phyloP scores from a whole-genome alignment of 257 asterid genomes.

The Forsythia suspensa region DNA sequence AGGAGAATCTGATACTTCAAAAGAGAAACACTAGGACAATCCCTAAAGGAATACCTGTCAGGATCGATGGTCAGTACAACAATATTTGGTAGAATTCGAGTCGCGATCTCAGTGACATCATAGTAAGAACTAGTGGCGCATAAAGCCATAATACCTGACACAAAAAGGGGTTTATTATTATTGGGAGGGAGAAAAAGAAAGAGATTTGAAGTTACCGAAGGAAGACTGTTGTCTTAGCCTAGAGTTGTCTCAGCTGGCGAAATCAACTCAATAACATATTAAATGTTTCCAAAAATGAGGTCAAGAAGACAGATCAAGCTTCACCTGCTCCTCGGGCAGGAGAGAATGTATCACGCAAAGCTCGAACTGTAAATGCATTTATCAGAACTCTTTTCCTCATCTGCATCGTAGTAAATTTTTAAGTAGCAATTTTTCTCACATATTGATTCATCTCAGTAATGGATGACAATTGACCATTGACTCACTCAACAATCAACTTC shows the following conservation, averaged over 20 bases:
- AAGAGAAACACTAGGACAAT: neutral
- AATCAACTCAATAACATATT: conserved; percentile 22
- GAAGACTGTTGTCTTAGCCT: neutral
- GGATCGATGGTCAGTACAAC: conserved; percentile 92
- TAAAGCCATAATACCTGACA: conserved; percentile 91
- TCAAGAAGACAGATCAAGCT: conserved; percentile 16
- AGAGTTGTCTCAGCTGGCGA: conserved; percentile 13
- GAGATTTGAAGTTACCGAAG: neutral
- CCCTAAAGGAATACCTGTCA: conserved; percentile 64
- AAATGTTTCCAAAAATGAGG: conserved; percentile 5
- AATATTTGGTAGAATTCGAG: conserved; percentile 82
- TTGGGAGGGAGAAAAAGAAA: neutral
- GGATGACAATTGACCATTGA: conserved; percentile 6
- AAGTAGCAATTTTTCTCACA: conserved; percentile 19
- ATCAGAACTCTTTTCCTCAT: conserved; percentile 93
- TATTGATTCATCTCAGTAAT: conserved; percentile 5
- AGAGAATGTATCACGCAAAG: conserved; percentile 93
- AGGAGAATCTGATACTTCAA: conserved; percentile 15
- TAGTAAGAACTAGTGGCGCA: conserved; percentile 92
- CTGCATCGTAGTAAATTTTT: conserved; percentile 45
- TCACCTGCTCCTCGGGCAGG: conserved; percentile 99
- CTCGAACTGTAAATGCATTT: conserved; percentile 97
- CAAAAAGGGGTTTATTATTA: conserved; percentile 20
- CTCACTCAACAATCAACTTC: conserved; percentile 15
- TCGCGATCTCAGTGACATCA: conserved; percentile 91